Evolutionary conservation across 768 basidiomycete genomes (phyloP).

Genomic region (Tylopilus sp.): DNA sequence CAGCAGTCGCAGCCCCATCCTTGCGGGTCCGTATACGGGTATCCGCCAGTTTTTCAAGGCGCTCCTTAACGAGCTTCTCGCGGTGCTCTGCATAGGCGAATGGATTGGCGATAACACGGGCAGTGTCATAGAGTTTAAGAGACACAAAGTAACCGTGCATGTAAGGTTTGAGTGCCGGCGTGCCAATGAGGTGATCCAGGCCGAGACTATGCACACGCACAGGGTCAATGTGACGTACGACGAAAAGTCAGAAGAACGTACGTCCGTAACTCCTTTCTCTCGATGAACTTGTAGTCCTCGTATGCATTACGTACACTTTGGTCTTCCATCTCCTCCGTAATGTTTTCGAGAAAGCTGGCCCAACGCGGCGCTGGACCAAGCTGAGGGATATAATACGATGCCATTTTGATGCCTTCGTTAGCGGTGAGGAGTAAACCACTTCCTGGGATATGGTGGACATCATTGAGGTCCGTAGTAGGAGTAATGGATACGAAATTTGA

Average conservation of each 20-base stretch:
- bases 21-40: slow-evolving; percentile 84
- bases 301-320: slow-evolving; percentile 76
- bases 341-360: slow-evolving; percentile 97
- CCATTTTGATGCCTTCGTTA: slow-evolving; percentile 97
- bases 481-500: slow-evolving; percentile 91
- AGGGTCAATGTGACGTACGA: neutral
- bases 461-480: slow-evolving; percentile 84
- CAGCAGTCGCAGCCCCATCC: slow-evolving; percentile 33
- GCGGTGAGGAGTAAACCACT: slow-evolving; percentile 90
- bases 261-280: slow-evolving; percentile 80
- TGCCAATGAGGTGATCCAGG: slow-evolving; percentile 93
- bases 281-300: slow-evolving; percentile 97
- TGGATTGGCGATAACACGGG: slow-evolving; percentile 93
- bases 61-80: slow-evolving; percentile 80
- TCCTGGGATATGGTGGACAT: slow-evolving; percentile 84
- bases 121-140: slow-evolving; percentile 93
- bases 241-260: slow-evolving; percentile 38
- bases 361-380: slow-evolving; percentile 95
- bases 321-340: slow-evolving; percentile 98
- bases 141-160: slow-evolving; percentile 99
- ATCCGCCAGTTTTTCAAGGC: slow-evolving; percentile 92
- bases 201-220: slow-evolving; percentile 58
- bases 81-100: slow-evolving; percentile 94
- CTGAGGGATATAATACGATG: slow-evolving; percentile 91
- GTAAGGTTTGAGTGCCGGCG: slow-evolving; percentile 94